Conservation (phyloP, 129 eudicot genomes). For the Lactuca sativa region DNA sequence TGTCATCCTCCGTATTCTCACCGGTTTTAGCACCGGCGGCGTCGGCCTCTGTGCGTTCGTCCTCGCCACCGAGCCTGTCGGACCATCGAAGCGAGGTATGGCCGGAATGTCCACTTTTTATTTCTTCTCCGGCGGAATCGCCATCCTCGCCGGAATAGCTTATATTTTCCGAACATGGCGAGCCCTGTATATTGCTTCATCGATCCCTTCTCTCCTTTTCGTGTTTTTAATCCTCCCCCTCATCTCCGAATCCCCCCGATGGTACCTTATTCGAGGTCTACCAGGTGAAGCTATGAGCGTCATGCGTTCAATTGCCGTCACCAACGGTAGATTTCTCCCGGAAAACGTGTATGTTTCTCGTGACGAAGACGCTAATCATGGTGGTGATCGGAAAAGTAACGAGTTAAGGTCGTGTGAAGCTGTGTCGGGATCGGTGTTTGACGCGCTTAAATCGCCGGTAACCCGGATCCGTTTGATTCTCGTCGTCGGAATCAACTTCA, state of each 20-base stretch:
- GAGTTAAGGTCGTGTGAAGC: slow-evolving; percentile 33
- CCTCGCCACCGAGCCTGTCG: slow-evolving; percentile 93
- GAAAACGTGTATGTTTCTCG: slow-evolving; percentile 51
- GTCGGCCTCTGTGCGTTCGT: slow-evolving; percentile 93
- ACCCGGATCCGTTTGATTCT: slow-evolving; percentile 67
- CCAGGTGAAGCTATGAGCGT: slow-evolving; percentile 53
- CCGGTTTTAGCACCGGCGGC: slow-evolving; percentile 93
- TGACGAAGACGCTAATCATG: slow-evolving; percentile 49
- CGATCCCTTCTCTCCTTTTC: slow-evolving; percentile 74
- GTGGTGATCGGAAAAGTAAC: slow-evolving; percentile 9
- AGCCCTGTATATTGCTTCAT: slow-evolving; percentile 65
- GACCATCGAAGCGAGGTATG: slow-evolving; percentile 76
- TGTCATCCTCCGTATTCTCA: slow-evolving; percentile 65
- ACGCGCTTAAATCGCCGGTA: slow-evolving; percentile 52
- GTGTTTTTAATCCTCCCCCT: slow-evolving; percentile 62
- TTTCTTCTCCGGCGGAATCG: slow-evolving; percentile 90
- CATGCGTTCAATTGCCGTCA: slow-evolving; percentile 56
- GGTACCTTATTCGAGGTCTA: slow-evolving; percentile 81
- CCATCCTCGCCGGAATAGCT: slow-evolving; percentile 72
- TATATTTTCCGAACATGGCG: slow-evolving; percentile 77
- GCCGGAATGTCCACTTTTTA: slow-evolving; percentile 99
- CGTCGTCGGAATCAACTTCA: slow-evolving; percentile 65
- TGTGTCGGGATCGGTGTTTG: slow-evolving; percentile 56
- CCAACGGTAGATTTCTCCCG: slow-evolving; percentile 55
- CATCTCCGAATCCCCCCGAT: slow-evolving; percentile 88